Evolutionary conservation across 1,284 basidiomycete species (phyloP), one percentile per base, ranked within the genome.

Genomic region (Pseudozyma pruni): DNA sequence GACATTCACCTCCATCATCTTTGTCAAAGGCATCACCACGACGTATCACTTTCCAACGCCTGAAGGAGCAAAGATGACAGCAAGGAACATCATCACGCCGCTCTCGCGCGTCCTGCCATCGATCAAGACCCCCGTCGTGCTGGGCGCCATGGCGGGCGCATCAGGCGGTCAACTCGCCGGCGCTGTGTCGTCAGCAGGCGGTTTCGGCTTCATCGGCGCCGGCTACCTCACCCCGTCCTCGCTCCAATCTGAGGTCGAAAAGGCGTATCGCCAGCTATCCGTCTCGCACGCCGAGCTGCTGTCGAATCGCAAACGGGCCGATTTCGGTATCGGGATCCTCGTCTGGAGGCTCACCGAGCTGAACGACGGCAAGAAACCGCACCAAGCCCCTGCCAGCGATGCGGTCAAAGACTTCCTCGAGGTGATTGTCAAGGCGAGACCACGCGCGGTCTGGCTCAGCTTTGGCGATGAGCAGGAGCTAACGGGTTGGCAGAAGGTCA

Each of bases 161-260:
- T 58, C 72, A 8, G 78, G 78, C 32, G 79, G 76, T 13, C 38
- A 60, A 13, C 74, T 81, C 6, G 79, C 78, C 1, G 76, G 61
- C 5, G 53, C 68, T 10, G 75, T 80, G 8, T 75, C 78, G 2
- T 27, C 50, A 8, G 80, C 64, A 9, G 80, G 79, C 34, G 79
- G 75, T 8, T 71, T 81, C 9, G 80, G 80, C n/a, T 80, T 80
- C 50, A 67, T 81, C 46, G 80, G 79, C 17, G 80, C 80, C 1
- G 80, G 80, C 32, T 78, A 76, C 46, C 74, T 63, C 40, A 54
- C 56, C 1, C 50, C 60, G 1, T 23, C 52, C 25, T 50, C 49
- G 33, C 56, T 81, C 7, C 38, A 57, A 13, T 13, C 41, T 19
- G 77, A 81, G 40, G 47, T 75, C 7, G 39, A 46, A 0, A 54